phyloP scores from a whole-genome alignment of 1,284 basidiomycete genomes.

The Malassezia vespertilionis region DNA sequence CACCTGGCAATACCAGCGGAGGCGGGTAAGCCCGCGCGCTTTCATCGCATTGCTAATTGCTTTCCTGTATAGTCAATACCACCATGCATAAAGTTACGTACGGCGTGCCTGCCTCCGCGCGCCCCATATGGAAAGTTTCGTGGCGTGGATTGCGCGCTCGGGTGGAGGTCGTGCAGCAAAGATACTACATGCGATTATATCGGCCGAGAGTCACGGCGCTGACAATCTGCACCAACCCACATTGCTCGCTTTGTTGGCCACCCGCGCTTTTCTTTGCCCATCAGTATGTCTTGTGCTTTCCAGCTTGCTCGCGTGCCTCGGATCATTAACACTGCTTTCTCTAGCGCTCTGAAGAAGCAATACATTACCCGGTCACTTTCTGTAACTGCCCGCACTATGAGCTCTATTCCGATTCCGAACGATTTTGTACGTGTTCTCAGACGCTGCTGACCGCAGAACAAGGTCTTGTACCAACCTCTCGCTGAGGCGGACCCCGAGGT shows the following conservation, averaged over 20 bases:
- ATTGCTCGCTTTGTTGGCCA: not conserved
- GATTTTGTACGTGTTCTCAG: conserved; percentile 32
- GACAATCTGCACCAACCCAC: not conserved
- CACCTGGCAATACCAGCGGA: conserved; percentile 47
- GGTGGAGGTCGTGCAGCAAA: conserved; percentile 7
- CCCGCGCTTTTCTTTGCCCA: not conserved
- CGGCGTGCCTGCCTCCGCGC: conserved; percentile 18
- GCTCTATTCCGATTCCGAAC: conserved; percentile 35
- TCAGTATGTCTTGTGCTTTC: conserved; percentile 15
- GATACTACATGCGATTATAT: conserved; percentile 3
- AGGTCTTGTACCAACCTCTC: conserved; percentile 73
- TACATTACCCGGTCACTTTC: not conserved
- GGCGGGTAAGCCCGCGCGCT: conserved; percentile 42
- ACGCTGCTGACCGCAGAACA: conserved; percentile 58
- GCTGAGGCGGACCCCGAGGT: conserved; percentile 86
- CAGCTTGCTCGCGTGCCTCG: conserved; percentile 5
- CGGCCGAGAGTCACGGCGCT: conserved; percentile 10
- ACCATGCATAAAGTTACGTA: conserved; percentile 13
- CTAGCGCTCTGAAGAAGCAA: not conserved
- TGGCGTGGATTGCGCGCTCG: not conserved
- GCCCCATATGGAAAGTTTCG: conserved; percentile 10
- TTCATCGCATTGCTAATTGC: conserved; percentile 45
- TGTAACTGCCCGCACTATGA: conserved; percentile 21
- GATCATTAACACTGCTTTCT: conserved; percentile 7
- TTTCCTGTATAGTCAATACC: conserved; percentile 25